phyloP scores from a whole-genome alignment of 495 filamentous ascomycete genomes.

The Sordaria brevicollis region DNA sequence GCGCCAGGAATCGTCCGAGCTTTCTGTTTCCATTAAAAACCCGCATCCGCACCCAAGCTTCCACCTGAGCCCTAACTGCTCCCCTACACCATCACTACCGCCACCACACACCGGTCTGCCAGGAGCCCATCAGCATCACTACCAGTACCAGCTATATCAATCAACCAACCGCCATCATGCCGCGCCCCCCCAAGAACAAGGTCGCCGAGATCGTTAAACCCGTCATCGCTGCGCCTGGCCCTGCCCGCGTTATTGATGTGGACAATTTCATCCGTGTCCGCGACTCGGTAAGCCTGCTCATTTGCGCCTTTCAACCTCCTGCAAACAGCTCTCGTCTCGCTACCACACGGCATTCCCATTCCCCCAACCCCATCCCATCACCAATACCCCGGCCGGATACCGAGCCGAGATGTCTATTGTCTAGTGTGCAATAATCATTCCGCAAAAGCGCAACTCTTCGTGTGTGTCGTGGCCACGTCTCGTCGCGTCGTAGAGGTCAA shows the following conservation, averaged over 20 bases:
- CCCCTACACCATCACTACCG: constrained; percentile 15
- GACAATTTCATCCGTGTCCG: constrained; percentile 40
- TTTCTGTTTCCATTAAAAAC: background rate
- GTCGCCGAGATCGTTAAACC: constrained; percentile 32
- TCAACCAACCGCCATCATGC: constrained; percentile 16
- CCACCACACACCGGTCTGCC: constrained; percentile 8
- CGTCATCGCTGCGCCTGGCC: constrained; percentile 12
- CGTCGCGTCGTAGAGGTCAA: background rate
- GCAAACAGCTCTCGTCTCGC: constrained; percentile 7
- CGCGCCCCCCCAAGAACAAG: constrained; percentile 29
- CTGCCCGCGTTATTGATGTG: constrained; percentile 32
- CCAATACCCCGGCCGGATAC: background rate
- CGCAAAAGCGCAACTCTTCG: background rate
- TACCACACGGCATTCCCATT: background rate
- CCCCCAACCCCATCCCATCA: background rate
- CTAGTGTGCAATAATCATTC: background rate
- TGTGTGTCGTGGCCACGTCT: background rate
- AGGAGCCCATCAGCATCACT: constrained; percentile 11
- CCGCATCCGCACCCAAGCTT: background rate
- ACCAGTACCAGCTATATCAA: constrained; percentile 6
- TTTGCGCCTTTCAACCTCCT: constrained; percentile 2
- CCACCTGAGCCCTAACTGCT: background rate
- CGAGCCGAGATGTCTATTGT: background rate
- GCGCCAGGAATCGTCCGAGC: background rate
- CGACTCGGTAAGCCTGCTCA: constrained; percentile 42